A percentile compares a stretch with the other conserved stretches of the same genome.
Evolutionary conservation across 2,329 filamentous ascomycete genomes (phyloP).

Genomic region (Colletotrichum musae): DNA sequence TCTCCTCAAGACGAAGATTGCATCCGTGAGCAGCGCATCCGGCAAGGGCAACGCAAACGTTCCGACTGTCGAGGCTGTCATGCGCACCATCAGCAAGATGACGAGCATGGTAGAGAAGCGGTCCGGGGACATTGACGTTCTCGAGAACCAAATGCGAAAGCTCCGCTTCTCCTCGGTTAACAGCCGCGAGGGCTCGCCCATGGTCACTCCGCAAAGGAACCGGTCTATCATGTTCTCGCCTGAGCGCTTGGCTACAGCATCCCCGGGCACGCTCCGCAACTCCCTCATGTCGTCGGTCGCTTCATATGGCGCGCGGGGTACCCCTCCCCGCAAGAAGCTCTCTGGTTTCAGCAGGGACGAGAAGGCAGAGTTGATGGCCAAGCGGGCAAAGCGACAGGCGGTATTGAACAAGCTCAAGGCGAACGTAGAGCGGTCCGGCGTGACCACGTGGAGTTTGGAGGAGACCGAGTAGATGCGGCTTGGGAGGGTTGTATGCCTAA

Average conservation of each 20-base stretch:
- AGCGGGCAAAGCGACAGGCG: slow-evolving; percentile 66
- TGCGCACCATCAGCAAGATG: slow-evolving; percentile 93
- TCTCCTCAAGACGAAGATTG: slow-evolving; percentile 83
- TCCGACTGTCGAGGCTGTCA: slow-evolving; percentile 92
- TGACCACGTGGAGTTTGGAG: slow-evolving; percentile 65
- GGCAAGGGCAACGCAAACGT: slow-evolving; percentile 65
- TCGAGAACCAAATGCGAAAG: slow-evolving; percentile 89
- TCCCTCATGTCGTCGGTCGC: slow-evolving; percentile 59
- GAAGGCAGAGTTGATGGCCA: slow-evolving; percentile 69
- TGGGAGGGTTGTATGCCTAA: background rate
- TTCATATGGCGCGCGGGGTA: slow-evolving; percentile 53
- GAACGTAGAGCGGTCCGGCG: slow-evolving; percentile 65
- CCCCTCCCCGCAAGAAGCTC: slow-evolving; percentile 72
- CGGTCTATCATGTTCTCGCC: slow-evolving; percentile 57
- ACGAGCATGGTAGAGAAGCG: slow-evolving; percentile 92
- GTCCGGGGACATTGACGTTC: slow-evolving; percentile 89
- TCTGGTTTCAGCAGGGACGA: slow-evolving; percentile 73
- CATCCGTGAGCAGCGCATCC: slow-evolving; percentile 66
- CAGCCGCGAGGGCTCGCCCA: slow-evolving; percentile 61
- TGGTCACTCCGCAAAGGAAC: slow-evolving; percentile 56
- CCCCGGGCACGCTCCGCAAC: slow-evolving; percentile 58
- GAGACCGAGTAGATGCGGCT: slow-evolving; percentile 57
- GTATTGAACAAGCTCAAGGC: slow-evolving; percentile 67
- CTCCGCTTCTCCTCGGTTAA: slow-evolving; percentile 66
- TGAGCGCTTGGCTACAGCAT: slow-evolving; percentile 55